Base-by-base conservation (phyloP, 2,329 filamentous ascomycete genomes). In the Xylaria sp. region DNA sequence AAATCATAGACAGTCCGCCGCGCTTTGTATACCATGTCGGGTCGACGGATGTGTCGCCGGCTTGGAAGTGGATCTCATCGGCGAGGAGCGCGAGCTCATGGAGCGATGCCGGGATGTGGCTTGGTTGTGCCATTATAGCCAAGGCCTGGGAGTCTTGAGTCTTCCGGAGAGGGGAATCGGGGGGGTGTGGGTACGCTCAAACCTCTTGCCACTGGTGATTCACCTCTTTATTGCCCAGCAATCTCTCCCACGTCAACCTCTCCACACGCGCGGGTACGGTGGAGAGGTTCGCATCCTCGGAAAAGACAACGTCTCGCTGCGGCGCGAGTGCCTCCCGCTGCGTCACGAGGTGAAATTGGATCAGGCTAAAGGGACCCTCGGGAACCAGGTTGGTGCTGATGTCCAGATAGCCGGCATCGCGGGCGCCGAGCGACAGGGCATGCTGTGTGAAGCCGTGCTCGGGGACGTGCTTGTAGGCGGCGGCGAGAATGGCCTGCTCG, bases 31-130 rank as follows among this genome's bases (percentile, higher is more conserved):
- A 99, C 96, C 96, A 99, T 4, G 90, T 91, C 3, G 89, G 87
- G 80, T 98, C 94, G 69, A 98, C 92, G 25, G 90, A 87, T 25
- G 83, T 85, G 80, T 98, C 96, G 60, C 93, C 93, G 0, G 95
- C 89, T 3, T 97, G 88, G 76, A 92, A 94, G 86, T 92, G 93
- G 60, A 99, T 97, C 80, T 99, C 96, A 79, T 98, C 95, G n/a
- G 92, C 88, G 4, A 99, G 88, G 59, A 87, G 84, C 50, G 92
- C 90, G 3, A 99, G 87, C 82, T 98, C 96, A 53, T 86, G 86
- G 2, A 98, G 79, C 0, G 94, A 94, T 9, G 88, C 82, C 0
- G 93, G 88, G 40, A 97, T 86, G 79, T 95, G 92, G 69, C 86
- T 88, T 0, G 93, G 92, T 66, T 97, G 90, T 4, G 94, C 93